Evolutionary conservation across 495 filamentous ascomycete species (phyloP), one percentile per base, ranked within the genome.

Genomic region (Podospora tetraspora): DNA sequence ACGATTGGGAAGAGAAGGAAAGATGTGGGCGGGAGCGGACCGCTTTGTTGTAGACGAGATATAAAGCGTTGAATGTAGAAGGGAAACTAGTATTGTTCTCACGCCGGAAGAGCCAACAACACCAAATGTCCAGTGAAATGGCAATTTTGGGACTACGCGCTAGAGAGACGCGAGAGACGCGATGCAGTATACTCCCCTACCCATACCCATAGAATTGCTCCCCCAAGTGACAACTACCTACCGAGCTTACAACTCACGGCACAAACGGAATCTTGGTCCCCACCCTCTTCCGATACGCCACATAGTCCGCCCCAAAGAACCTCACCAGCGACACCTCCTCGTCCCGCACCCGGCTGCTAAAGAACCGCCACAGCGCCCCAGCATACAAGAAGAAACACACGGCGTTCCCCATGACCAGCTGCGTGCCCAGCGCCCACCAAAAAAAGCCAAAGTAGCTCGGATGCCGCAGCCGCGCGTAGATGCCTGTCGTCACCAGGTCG

Each of bases 381-480:
- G 86, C 78, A 84, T 96, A 97, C 25, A 78, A 89, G 23, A 89
- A 69, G 22, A 94, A 86, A 73, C 93, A 94, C 1, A 96, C 72
- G 16, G 83, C 77, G 80, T 99, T 99, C 34, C 94, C 94, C 66
- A 97, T 81, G 29, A 96, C 87, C 64, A 98, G 71, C 83, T 99
- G 95, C 56, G 92, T 96, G 1, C 95, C 95, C n/a, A 98, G 66
- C 0, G 90, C 93, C 94, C 93, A 99, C 90, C 92, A 98, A 75
- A 96, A 99, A 79, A 96, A 99, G 1, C 95, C 95, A 79, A 97
- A 97, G 76, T 99, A 99, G 57, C 88, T 89, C 61, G 95, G 95
- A 78, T 99, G 95, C 7, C 95, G 81, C 61, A 96, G 75, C 34
- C 82, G 69, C 10, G 72, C 75, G 58, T 88, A 89, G 27, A 89